Conservation (phyloP, 2,329 filamentous ascomycete genomes). For the Neofusicoccum laricinum region DNA sequence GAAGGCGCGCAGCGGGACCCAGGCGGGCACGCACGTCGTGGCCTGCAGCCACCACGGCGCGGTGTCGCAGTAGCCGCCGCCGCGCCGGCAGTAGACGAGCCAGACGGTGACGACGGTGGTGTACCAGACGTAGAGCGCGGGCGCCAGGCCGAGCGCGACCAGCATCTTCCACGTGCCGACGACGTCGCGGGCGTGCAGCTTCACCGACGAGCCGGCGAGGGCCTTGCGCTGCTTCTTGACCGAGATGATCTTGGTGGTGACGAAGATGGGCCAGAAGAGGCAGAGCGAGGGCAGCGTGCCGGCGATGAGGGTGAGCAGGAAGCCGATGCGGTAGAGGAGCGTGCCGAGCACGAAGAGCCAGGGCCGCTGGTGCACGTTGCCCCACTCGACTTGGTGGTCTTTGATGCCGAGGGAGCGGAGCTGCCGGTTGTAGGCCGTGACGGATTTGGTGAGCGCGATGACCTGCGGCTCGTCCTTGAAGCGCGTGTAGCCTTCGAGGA, state of each 20-base stretch:
- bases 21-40: constrained; percentile 73
- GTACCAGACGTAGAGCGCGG: constrained; percentile 17
- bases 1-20: constrained; percentile 74
- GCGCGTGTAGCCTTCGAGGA: constrained; percentile 18
- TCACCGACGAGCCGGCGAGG: constrained; percentile 17
- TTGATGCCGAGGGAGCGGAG: constrained; percentile 14
- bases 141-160: constrained; percentile 18
- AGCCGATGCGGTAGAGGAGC: constrained; percentile 14
- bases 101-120: background rate
- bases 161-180: constrained; percentile 20
- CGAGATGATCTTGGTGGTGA: constrained; percentile 18
- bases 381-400: constrained; percentile 19
- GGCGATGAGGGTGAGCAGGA: background rate
- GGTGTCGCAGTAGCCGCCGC: background rate
- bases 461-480: constrained; percentile 16
- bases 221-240: constrained; percentile 18
- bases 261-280: constrained; percentile 11
- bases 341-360: constrained; percentile 10
- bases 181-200: constrained; percentile 19
- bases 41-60: constrained; percentile 57
- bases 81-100: background rate
- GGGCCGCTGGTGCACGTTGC: background rate
- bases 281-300: constrained; percentile 6
- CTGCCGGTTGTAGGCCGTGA: constrained; percentile 16
- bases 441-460: constrained; percentile 6